Base-by-base conservation (phyloP, 345 rosid genomes). In the Citrus unshiu region DNA sequence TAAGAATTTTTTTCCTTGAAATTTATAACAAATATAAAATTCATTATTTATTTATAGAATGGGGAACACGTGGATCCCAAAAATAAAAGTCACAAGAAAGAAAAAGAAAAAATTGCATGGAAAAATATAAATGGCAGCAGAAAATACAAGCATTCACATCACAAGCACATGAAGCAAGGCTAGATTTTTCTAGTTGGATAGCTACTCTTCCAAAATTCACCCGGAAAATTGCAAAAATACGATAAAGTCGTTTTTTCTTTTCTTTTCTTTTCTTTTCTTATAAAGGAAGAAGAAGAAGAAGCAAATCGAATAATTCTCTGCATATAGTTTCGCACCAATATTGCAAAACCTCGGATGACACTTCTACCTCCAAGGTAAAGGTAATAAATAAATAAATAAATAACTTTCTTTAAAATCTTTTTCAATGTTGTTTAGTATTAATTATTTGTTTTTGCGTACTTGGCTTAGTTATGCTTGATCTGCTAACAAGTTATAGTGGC, bases 281-380 rank as follows among this genome's bases (percentile, higher is more conserved):
- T 67, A 32, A 32, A 69, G 66, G 84, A 78, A 65, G 84, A 80
- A 78, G 85, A 37, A 80, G 24, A 35, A 35, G 0, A 5, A 88
- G 89, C 87, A 77, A 46, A 83, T 78, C 35, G 58, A 43, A 43
- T 49, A 46, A 57, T 61, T 60, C 7, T 74, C 81, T 30, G 65
- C 7, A 16, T 62, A 57, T 12, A 77, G 37, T 58, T 54, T 16
- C 25, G 27, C 43, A 9, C 2, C 70, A 64, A 49, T 66, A 62
- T 49, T 64, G 7, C 34, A 10, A 24, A 64, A 46, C 51, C 71
- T 75, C 34, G 6, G 19, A 56, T 35, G 66, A 67, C 54, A 35
- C 56, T 67, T 76, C 57, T n/a, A 34, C 43, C 65, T 66, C 37
- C 65, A 56, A 66, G 57, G 25, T 76, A 4, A 34, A 25, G 78